Evolutionary conservation across 208 protist genomes (phyloP), one percentile per base, ranked within the genome.

Genomic region (Balamuthia mandrillaris): DNA sequence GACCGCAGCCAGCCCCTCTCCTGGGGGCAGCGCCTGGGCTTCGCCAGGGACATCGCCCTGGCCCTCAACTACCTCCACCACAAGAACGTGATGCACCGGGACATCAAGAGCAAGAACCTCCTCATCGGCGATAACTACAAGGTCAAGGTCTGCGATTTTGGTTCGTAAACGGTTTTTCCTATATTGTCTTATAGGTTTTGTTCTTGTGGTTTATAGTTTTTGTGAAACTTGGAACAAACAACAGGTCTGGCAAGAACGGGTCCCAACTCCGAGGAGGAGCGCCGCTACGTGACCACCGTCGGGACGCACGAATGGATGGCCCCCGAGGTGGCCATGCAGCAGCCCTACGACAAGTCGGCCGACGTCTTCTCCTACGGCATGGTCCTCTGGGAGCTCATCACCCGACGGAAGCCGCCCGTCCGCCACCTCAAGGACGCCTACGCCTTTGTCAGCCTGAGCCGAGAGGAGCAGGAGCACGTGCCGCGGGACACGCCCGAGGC

Each of bases 321-420:
- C 0, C 82, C 82, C 0, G 82, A 86, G 65, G 39, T 74, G 14
- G n/a, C 18, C 24, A 45, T 81, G 31, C 54, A 66, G 16, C 41
- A 81, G 24, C 41, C 2, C 42, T 33, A 86, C 68, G 68, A 63
- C 9, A 27, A 12, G 29, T 16, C 37, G 12, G 61, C 82, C 21
- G 82, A 86, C 65, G 42, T 86, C n/a, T 86, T 86, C 42, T 31
- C 44, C 41, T 79, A 66, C 24, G 82, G 82, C 6, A 70, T 84
- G 52, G 54, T 81, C n/a, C 47, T 81, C 35, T 63, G 47, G 47
- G 74, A 81, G 54, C 51, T 81, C 9, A 3, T 81, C 45, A 27
- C 41, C 27, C 5, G 74, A 14, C 37, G 61, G 24, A 81, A 81
- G 74, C 74, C 74, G 12, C 65, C 65, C 10, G 27, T 42, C 27